Evolutionary conservation across 768 basidiomycete genomes (phyloP), one percentile per base, ranked within the genome.

Genomic region (Pisolithus orientalis): DNA sequence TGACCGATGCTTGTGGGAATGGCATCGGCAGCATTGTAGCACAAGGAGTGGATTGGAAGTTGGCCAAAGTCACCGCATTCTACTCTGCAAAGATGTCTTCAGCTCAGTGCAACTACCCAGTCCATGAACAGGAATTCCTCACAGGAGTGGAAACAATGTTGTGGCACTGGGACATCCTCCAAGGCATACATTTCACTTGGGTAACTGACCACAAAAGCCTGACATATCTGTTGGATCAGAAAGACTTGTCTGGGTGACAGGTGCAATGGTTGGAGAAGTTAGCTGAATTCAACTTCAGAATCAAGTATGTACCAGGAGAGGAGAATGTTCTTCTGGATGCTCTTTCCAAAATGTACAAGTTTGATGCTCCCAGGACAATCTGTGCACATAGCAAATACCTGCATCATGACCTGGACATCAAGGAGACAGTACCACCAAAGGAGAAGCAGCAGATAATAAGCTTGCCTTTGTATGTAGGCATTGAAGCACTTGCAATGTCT

Each of bases 231-330:
- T 21, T 21, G 21, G 21, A 21, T 21, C 21, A 21, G 21, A 69
- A 6, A 71, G 74, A 32, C 59, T 75, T 58, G 49, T 75, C 0
- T 69, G 68, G 0, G 68, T 67, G 0, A 55, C 74, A 0, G 70
- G 73, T 31, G 64, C 69, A 0, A 65, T 74, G 66, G 21, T 21
- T 53, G 67, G 70, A 73, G 16, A 64, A 64, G 1, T 11, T 43
- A 43, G 17, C 42, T 21, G 42, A 43, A 21, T 43, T 43, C 17
- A 6, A 25, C 40, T 70, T 66, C 40, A 49, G 34, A 0, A 60
- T 70, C 9, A 24, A 56, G 8, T 65, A 70, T 44, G 49, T 70
- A 17, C 63, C 60, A 0, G 73, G 75, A 0, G 47, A 34, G 0
- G 62, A 67, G 7, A 75, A 74, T 47, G 49, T 59, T 0, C 40